Percentiles rank a stretch among this genome's conserved stretches.
Evolutionary conservation across 257 asterid genomes (phyloP).

Genomic region (Paulownia fortunei): DNA sequence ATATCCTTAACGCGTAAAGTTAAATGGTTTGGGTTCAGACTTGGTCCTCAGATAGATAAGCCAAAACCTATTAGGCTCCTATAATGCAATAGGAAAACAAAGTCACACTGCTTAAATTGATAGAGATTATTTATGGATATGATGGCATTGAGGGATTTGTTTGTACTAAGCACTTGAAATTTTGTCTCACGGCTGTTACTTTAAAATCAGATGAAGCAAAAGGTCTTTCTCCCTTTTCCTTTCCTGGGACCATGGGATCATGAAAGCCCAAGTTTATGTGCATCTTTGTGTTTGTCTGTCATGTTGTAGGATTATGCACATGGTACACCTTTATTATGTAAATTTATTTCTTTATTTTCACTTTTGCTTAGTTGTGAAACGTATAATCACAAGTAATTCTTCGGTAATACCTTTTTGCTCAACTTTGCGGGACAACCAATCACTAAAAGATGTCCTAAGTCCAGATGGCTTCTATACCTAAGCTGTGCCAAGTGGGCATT

Average conservation of each 20-base stretch:
- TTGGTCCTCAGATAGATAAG: constrained; percentile 3
- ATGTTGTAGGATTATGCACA: constrained; percentile 8
- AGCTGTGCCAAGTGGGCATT: constrained; percentile 10
- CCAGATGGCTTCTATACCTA: constrained; percentile 7
- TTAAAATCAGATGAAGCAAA: constrained; percentile 22
- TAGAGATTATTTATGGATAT: neutral
- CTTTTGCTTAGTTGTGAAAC: constrained; percentile 23
- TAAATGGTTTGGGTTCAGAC: constrained; percentile 2
- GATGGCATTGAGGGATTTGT: neutral
- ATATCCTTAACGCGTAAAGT: neutral
- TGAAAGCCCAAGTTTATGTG: constrained; percentile 13
- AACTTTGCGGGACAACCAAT: neutral
- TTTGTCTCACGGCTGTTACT: constrained; percentile 6
- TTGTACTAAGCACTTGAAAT: neutral
- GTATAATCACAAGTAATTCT: neutral
- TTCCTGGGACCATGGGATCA: neutral
- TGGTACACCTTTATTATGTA: neutral
- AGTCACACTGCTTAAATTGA: constrained; percentile 7
- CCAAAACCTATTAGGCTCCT: constrained; percentile 17
- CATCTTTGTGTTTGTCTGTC: constrained; percentile 20
- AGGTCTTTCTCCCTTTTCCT: constrained; percentile 6
- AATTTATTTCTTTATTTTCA: neutral
- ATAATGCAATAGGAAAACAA: neutral
- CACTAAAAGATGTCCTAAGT: constrained; percentile 4
- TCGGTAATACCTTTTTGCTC: neutral